phyloP scores from a whole-genome alignment of 352 stramenopile genomes.

The Phytophthora hibernalis region DNA sequence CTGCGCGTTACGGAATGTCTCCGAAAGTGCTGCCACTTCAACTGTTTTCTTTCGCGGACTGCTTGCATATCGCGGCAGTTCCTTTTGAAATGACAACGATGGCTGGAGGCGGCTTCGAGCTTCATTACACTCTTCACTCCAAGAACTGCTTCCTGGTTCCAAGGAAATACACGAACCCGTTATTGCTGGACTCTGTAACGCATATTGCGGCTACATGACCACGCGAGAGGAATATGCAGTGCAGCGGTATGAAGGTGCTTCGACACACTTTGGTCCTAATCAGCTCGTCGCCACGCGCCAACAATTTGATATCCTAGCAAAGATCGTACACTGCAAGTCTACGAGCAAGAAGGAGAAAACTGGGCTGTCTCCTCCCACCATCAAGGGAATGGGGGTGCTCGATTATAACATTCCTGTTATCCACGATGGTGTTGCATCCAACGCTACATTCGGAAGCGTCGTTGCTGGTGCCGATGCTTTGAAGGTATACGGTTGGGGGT shows the following conservation, averaged over 20 bases:
- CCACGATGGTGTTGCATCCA: conserved; percentile 61
- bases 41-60: conserved; percentile 64
- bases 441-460: conserved; percentile 61
- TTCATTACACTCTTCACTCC: conserved; percentile 43
- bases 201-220: conserved; percentile 87
- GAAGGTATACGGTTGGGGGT: conserved; percentile 49
- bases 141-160: conserved; percentile 16
- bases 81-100: conserved; percentile 90
- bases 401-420: conserved; percentile 84
- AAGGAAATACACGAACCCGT: conserved; percentile 53
- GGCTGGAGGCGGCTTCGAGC: conserved; percentile 69
- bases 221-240: conserved; percentile 88
- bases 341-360: conserved; percentile 2
- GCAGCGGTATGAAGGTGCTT: conserved; percentile 91
- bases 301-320: conserved; percentile 76
- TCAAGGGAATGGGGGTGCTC: conserved; percentile 67
- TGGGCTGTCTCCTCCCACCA: conserved; percentile 46
- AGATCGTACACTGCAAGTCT: conserved; percentile 34
- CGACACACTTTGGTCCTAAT: conserved; percentile 89
- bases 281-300: conserved; percentile 82
- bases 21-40: conserved; percentile 78
- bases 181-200: conserved; percentile 81
- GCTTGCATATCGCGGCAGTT: conserved; percentile 69
- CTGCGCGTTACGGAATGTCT: conserved; percentile 75
- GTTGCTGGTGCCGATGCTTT: conserved; percentile 51